Base-by-base conservation (phyloP, 2,329 filamentous ascomycete genomes). In the Fusarium sp. region DNA sequence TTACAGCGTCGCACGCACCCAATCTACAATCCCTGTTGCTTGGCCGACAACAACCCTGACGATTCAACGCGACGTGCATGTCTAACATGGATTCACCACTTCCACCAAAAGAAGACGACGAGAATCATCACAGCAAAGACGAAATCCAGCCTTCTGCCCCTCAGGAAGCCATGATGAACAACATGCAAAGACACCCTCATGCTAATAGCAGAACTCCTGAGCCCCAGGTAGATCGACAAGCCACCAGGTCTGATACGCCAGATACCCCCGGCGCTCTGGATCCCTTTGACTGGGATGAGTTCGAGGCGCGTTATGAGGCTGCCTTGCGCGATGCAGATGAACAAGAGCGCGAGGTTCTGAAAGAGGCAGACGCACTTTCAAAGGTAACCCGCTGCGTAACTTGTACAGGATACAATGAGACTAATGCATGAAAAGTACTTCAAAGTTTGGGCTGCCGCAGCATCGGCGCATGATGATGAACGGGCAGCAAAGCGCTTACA, bases 401-500 rank as follows among this genome's bases (percentile, higher is more conserved):
- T 33, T 24, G 22, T 22, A 45, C 6, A 26, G 26, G 50, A n/a
- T 44, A 22, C 7, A 21, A 58, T 45, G 43, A 50, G 47, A 50
- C 49, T 49, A 42, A 40, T 21, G 19, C 11, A 17, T 46, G 44
- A 40, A 26, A 69, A 97, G 93, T 92, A 92, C 76, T 97, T 97
- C 78, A 86, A 86, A 60, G 82, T 90, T 36, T 98, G 94, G 94
- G 92, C 92, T 24, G 85, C 90, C 21, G 88, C 92, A 14, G 91
- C 92, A 1, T 86, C 89, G 33, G 81, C 84, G 13, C 89, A 93
- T 65, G 94, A 97, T 77, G 89, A 92, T 57, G 90, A 91, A 62
- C 88, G 94, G 57, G 92, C 92, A 24, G 85, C 89, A 67, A 95
- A 95, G 79, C 89, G 94, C 57, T 84, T 97, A 45, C 92, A 91